phyloP scores from a whole-genome alignment of 805 yeast species.

The Lipomyces spencermartinsiae region DNA sequence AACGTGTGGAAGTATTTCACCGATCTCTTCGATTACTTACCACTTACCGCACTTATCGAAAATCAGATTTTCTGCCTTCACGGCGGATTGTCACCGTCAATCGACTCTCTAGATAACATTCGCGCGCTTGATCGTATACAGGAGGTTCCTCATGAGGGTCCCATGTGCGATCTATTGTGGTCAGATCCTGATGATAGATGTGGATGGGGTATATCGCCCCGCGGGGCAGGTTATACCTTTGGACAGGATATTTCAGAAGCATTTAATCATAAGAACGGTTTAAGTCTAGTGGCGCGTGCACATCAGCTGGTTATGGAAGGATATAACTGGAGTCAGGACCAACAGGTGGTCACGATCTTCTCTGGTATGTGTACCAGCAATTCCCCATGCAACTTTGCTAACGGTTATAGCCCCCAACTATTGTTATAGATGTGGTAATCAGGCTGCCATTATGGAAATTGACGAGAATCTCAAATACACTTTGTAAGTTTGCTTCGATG shows the following conservation, averaged over 20 bases:
- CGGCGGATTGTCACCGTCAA: conserved; percentile 95
- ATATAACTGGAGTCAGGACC: conserved; percentile 86
- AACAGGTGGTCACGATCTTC: conserved; percentile 94
- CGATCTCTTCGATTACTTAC: conserved; percentile 89
- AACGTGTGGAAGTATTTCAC: conserved; percentile 93
- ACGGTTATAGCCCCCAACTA: conserved; percentile 84
- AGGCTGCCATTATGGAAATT: conserved; percentile 83
- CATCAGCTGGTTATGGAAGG: conserved; percentile 99
- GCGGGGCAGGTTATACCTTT: conserved; percentile 99
- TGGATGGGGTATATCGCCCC: conserved; percentile 97
- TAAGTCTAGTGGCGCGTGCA: conserved; percentile 87
- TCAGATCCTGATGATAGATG: conserved; percentile 77
- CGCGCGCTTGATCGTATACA: conserved; percentile 89
- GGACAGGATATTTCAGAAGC: conserved; percentile 95
- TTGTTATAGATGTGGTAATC: conserved; percentile 96
- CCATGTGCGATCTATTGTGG: conserved; percentile 96
- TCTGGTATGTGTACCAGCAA: conserved; percentile 45
- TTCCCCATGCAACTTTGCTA: background rate
- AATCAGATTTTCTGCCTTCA: conserved; percentile 89
- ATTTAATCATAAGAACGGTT: conserved; percentile 87
- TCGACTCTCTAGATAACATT: conserved; percentile 90
- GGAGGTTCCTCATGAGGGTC: conserved; percentile 97
- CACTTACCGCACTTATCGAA: conserved; percentile 91
- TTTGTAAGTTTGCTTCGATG: conserved; percentile 49
- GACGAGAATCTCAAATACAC: conserved; percentile 88